phyloP scores from a whole-genome alignment of 768 basidiomycete genomes.

The Suillus luteus region DNA sequence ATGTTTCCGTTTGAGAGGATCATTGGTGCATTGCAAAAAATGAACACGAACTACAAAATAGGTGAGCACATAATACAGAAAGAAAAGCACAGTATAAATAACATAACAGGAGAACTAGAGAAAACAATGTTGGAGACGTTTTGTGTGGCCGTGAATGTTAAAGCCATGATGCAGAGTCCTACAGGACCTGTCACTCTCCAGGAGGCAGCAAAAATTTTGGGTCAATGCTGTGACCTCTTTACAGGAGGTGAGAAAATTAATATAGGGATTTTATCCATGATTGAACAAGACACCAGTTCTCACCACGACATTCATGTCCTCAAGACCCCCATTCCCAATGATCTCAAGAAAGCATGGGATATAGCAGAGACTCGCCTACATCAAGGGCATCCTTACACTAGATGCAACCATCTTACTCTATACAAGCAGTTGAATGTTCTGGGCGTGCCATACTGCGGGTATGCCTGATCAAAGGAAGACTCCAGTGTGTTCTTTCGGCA shows the following conservation, averaged over 20 bases:
- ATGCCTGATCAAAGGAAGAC: background rate
- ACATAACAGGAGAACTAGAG: too few relatives aligned
- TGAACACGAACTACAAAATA: conserved; percentile 24
- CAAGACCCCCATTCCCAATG: background rate
- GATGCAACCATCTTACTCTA: background rate
- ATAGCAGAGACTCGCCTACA: background rate
- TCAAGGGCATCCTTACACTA: background rate
- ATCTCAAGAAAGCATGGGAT: background rate
- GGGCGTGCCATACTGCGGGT: background rate
- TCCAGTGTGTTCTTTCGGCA: background rate
- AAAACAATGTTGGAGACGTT: too few relatives aligned
- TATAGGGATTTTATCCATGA: background rate
- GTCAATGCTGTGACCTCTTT: background rate
- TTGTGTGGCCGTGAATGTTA: too few relatives aligned
- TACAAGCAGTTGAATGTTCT: background rate
- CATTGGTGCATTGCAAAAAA: conserved; percentile 28
- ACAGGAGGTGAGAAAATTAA: background rate
- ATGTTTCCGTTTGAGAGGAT: conserved; percentile 35
- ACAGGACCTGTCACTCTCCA: conserved; percentile 5
- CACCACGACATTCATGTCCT: background rate
- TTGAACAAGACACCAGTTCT: background rate
- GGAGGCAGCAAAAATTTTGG: background rate
- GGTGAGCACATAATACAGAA: too few relatives aligned
- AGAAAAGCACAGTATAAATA: too few relatives aligned
- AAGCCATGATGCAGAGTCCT: too few relatives aligned